phyloP scores from a whole-genome alignment of 179 eudicot genomes.

The Amaranthus tricolor region DNA sequence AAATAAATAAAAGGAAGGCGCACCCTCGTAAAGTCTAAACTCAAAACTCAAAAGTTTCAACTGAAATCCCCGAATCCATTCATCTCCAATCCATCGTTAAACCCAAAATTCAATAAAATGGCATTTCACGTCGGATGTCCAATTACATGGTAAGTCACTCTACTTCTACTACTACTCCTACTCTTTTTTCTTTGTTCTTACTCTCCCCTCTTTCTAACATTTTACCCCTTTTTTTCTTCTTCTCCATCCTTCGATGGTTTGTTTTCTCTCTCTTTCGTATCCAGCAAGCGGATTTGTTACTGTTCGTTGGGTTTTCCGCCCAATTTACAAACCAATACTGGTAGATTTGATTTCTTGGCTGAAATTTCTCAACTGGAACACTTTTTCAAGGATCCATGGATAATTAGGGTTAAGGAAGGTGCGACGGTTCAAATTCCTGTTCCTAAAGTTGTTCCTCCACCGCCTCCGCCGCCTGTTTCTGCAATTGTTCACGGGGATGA shows the following conservation, averaged over 20 bases:
- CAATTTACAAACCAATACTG: constrained; percentile 25
- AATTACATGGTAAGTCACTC: constrained; percentile 68
- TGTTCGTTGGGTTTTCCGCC: constrained; percentile 71
- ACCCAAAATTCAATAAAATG: constrained; percentile 29
- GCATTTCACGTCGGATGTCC: constrained; percentile 98
- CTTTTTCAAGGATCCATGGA: constrained; percentile 64
- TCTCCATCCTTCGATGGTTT: background rate
- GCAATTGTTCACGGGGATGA: constrained; percentile 12
- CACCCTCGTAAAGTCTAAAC: too few relatives aligned
- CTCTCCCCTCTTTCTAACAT: constrained; percentile 5
- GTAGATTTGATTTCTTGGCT: constrained; percentile 30
- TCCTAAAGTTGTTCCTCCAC: constrained; percentile 56
- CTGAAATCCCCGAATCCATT: too few relatives aligned
- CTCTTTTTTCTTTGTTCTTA: background rate
- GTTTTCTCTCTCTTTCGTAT: background rate
- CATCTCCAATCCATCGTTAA: background rate
- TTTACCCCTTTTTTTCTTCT: background rate
- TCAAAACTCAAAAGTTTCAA: too few relatives aligned
- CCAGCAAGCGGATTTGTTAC: constrained; percentile 78
- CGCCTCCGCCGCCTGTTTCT: constrained; percentile 35
- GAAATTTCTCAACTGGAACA: constrained; percentile 41
- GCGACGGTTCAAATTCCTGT: constrained; percentile 69
- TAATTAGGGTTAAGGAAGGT: constrained; percentile 41
- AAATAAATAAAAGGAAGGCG: too few relatives aligned
- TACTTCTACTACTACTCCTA: background rate